Base-by-base conservation (phyloP, 2,329 filamentous ascomycete genomes). In the Dactylonectria estremocensis region DNA sequence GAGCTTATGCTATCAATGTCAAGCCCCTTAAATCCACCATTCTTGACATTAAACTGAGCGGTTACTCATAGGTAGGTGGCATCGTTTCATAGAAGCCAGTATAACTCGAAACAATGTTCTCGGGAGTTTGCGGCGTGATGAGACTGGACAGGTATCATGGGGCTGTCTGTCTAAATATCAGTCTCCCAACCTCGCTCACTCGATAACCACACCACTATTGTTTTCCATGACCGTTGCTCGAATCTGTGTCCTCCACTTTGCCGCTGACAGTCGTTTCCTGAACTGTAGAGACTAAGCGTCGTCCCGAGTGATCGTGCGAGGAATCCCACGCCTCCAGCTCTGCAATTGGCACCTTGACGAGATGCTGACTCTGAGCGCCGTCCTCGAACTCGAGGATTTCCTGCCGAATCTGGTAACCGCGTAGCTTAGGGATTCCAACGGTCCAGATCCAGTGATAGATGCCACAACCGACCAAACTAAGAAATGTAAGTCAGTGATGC, bases 371-470 rank as follows among this genome's bases (percentile, higher is more conserved):
- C 40, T 80, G 82, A 1, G 82, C 78, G 2, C 81, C 82, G n/a
- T 81, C 79, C 64, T 85, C 83, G 3, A 89, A 77, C 2, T 82
- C 76, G 1, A 90, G 59, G 3, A 90, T 77, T 48, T 89, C 86
- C 22, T 89, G 86, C 2, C 89, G 83, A 59, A 91, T 83, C n/a
- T 78, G 72, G 69, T 91, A 92, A 0, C 83, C 80, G 22, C 84
- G 80, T 66, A 82, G 82, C 40, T 80, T 83, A 0, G 90, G 89
- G 0, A 91, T 72, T 1, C 86, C 54, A 46, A 86, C 82, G 66
- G 91, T 87, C 88, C 89, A 92, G 7, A 85, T 62, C 33, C 83
- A 80, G 72, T 91, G 91, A 77, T 91, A 92, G 0, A 88, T 53
- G 0, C 77, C 86, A 62, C 89, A 91, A 0, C 84, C 20, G 8